Evolutionary conservation across 768 basidiomycete species (phyloP), one percentile per base, ranked within the genome.

Genomic region (Kwoniella bestiolae): DNA sequence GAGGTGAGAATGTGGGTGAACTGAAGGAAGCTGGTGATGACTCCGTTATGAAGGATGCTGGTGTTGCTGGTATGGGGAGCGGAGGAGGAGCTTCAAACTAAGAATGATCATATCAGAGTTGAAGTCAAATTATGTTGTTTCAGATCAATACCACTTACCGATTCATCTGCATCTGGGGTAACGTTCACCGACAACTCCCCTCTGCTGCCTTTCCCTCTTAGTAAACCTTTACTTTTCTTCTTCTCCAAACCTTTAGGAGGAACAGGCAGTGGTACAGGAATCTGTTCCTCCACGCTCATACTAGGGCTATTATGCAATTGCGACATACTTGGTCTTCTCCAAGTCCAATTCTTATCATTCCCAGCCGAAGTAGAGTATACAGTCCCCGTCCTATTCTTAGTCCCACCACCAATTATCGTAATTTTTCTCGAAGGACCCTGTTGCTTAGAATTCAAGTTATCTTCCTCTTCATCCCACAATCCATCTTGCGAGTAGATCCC

Each of bases 401-500:
- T 26, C 18, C 34, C 38, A 18, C n/a, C 46, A n/a, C 32, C 63
- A 58, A 50, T 59, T 21, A 57, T 47, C n/a, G 56, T 28, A 6
- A 16, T 55, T 28, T 65, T 65, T 5, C 56, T 65, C 0, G 63
- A 41, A 11, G 63, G n/a, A 21, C 52, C 52, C 1, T n/a, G n/a
- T n/a, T n/a, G 46, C 21, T 12, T 11, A 18, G 38, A 14, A n/a
- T 41, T 56, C 34, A 46, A 14, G 23, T 58, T 25, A 16, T 60
- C 59, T 18, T 73, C 71, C 34, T 77, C 73, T 29, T 77, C 75
- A 61, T 77, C 73, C 76, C 76, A 77, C 9, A 74, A 23, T 11
- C 76, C 76, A 62, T 77, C 76, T 28, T 56, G 68, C 18, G 76
- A 69, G 68, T 77, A 75, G 32, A 77, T 71, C 29, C 76, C 76